Evolutionary conservation across 805 yeast species (phyloP).

Genomic region (Saccharomycopsis malanga): DNA sequence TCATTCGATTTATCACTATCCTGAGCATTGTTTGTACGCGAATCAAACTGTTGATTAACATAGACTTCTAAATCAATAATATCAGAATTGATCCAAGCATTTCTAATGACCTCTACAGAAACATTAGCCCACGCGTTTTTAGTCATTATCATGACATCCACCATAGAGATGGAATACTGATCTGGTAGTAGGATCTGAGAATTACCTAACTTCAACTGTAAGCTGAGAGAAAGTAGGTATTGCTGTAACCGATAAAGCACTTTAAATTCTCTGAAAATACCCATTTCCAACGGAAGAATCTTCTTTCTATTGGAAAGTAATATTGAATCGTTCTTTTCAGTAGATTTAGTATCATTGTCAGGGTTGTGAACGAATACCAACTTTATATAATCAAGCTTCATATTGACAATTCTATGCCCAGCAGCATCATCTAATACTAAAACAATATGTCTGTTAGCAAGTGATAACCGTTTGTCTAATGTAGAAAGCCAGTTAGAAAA

Average conservation of each 20-base stretch:
- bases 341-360: background rate
- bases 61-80: slow-evolving; percentile 17
- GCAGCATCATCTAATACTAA: slow-evolving; percentile 55
- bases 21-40: slow-evolving; percentile 24
- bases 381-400: slow-evolving; percentile 34
- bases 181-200: slow-evolving; percentile 26
- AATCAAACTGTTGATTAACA: slow-evolving; percentile 10
- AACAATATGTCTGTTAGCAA: slow-evolving; percentile 43
- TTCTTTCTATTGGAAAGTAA: slow-evolving; percentile 19
- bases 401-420: slow-evolving; percentile 51
- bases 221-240: slow-evolving; percentile 30
- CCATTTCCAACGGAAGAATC: slow-evolving; percentile 58
- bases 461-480: slow-evolving; percentile 50
- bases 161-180: slow-evolving; percentile 43
- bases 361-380: slow-evolving; percentile 18
- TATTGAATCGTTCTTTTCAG: background rate
- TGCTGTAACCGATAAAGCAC: slow-evolving; percentile 52
- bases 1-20: slow-evolving; percentile 18
- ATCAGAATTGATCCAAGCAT: slow-evolving; percentile 21
- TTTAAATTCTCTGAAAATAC: slow-evolving; percentile 55
- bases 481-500: slow-evolving; percentile 57
- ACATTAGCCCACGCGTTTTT: slow-evolving; percentile 48
- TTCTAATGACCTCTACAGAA: slow-evolving; percentile 31
- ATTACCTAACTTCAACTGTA: slow-evolving; percentile 22
- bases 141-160: slow-evolving; percentile 52